Conservation (phyloP, 305 asterid genomes). For the Andrographis paniculata region DNA sequence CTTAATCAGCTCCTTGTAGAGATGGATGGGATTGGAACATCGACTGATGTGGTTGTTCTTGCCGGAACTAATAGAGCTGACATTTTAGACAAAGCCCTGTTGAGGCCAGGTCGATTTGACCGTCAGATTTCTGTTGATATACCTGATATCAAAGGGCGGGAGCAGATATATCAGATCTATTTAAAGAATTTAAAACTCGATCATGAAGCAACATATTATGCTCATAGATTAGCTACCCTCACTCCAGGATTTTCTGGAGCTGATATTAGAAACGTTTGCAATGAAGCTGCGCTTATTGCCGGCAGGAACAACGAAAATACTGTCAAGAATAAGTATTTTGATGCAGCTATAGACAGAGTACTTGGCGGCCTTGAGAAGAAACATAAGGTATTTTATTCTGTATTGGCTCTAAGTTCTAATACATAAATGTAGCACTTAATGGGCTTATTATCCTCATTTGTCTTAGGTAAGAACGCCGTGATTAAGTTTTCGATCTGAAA, state of each 20-base stretch:
- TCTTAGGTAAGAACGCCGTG: too few species aligned
- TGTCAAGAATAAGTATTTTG: slow-evolving; percentile 74
- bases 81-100: slow-evolving; percentile 79
- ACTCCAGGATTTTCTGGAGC: slow-evolving; percentile 99
- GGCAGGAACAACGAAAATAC: slow-evolving; percentile 52
- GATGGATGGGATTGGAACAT: slow-evolving; percentile 98
- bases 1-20: slow-evolving; percentile 93
- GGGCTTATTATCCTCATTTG: too few species aligned
- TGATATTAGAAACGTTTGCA: slow-evolving; percentile 91
- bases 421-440: too few species aligned
- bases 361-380: slow-evolving; percentile 97
- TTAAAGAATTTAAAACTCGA: slow-evolving; percentile 84
- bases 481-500: too few species aligned
- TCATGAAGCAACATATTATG: slow-evolving; percentile 57
- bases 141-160: slow-evolving; percentile 97
- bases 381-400: slow-evolving; percentile 87
- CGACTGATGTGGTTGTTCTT: slow-evolving; percentile 90
- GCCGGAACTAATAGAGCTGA: slow-evolving; percentile 97
- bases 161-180: slow-evolving; percentile 75
- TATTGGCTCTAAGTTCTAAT: too few species aligned
- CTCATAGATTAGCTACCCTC: slow-evolving; percentile 93
- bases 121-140: slow-evolving; percentile 84
- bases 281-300: slow-evolving; percentile 95
- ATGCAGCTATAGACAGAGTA: slow-evolving; percentile 86
- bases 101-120: slow-evolving; percentile 97